Base-by-base conservation (phyloP, 2,329 filamentous ascomycete species). In the Colletotrichum scovillei region DNA sequence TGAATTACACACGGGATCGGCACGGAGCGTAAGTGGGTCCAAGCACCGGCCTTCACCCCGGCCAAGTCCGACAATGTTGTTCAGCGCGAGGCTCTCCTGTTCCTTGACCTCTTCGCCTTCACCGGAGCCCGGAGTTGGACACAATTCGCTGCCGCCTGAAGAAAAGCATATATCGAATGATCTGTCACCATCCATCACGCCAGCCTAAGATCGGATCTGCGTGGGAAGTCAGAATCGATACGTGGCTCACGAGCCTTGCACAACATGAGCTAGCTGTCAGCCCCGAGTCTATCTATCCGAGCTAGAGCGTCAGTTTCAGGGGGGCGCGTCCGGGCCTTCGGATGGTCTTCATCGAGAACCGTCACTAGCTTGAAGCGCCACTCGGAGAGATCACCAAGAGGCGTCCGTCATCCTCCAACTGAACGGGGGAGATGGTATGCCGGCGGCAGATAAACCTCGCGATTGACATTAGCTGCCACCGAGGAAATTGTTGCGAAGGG, bases 281-380 rank as follows among this genome's bases (percentile, higher is more conserved):
- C 56, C 63, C 30, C 30, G 28, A 30, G 59, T 46, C 38, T 24
- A 49, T 46, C 22, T 58, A 16, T 24, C 4, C 12, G 49, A 46
- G 65, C 58, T 24, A 59, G 12, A 24, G 38, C 46, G 38, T 16
- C 35, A 69, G 58, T 58, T 63, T 63, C 57, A 72, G n/a, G 52
- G 30, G 52, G 52, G 19, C n/a, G 24, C 42, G 59, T 57, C 66
- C 46, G 69, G 63, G 65, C 55, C 49, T 42, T n/a, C 46, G n/a
- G 42, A 62, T 32, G 16, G 30, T 22, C 57, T 67, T 55, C 38
- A 52, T 24, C 46, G 32, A 49, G 56, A 9, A 11, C n/a, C n/a
- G n/a, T 11, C 8, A 7, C 53, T 8, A 30, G 60, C 60, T 38
- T 32, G 19, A 38, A 63, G 59, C 32, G n/a, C 52, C 22, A 6